Evolutionary conservation across 371 early-diverging fungal genomes (phyloP), one percentile per base, ranked within the genome.

Genomic region (Mucor lusitanicus): DNA sequence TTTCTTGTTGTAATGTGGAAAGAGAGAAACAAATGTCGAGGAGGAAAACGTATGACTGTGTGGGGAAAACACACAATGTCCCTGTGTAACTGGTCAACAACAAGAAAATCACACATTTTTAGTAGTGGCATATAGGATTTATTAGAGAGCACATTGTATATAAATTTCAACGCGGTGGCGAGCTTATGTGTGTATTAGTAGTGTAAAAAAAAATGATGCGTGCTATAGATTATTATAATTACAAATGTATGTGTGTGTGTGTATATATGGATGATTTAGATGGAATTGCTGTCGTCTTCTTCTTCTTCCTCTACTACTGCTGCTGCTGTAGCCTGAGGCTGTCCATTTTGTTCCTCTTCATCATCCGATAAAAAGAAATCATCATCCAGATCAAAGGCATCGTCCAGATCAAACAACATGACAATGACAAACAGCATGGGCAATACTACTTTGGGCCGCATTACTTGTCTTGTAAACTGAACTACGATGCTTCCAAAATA

Each of bases 391-490:
- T 82, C 78, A 57, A 82, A 70, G 27, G 72, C 63, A 44, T 76
- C 80, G 23, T 81, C 79, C 15, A 82, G 64, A 70, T 82, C 83
- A 63, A 82, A 82, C 13, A 82, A 57, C 9, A 82, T 48, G 6
- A 80, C 77, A 39, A 78, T 75, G 27, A 78, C 65, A 33, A 78
- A 67, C 1, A 82, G 68, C 73, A 78, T 74, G 19, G 78, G 78
- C 17, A 78, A 48, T 23, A 82, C 42, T 6, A 82, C 68, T 33
- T 68, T 70, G 4, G 80, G 83, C 32, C 70, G 71, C 69, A 82
- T 69, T 3, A 82, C 70, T 57, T 80, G 78, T 32, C 67, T 74
- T 40, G 75, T 71, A 33, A 82, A 82, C 50, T 82, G 77, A 23
- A 78, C 23, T 13, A 78, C 68, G 59, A 82, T 69, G 27, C 69